Evolutionary conservation across 192 early-diverging fungal species (phyloP), one percentile per base, ranked within the genome.

Genomic region (Backusella circina): DNA sequence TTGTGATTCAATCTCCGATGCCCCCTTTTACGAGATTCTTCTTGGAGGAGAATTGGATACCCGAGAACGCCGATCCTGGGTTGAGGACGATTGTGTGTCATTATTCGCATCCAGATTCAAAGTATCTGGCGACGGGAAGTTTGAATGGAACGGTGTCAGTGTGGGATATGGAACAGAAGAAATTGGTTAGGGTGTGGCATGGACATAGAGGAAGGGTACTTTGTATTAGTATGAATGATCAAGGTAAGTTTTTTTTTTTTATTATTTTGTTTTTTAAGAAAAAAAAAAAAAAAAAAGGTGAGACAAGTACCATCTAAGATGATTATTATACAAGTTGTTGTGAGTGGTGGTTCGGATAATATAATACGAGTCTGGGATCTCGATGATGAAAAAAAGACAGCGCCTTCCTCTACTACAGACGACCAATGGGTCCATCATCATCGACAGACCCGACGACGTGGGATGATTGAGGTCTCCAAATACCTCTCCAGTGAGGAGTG

Each of bases 321-420:
- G 72, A 31, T 23, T 30, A 57, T 16, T 31, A n/a, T 1, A 9
- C 44, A 15, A 84, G 82, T 75, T 7, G 78, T 77, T n/a, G 69
- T 83, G 7, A 83, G 82, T 37, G 79, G 79, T 36, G 79, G 82
- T 16, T 79, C 83, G 47, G 84, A 87, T 73, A 82, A 79, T 41
- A 84, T 79, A 3, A 77, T 87, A 23, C 78, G 84, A 33, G 86
- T 87, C 5, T 85, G 82, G 84, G 86, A 87, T 65, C 75, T 84
- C 3, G 72, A 72, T 23, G 38, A 39, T n/a, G n/a, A 8, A 32
- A 37, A 21, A 75, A 65, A 72, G 38, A 26, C 4, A 13, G n/a
- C 5, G 54, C 0, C 54, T 26, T 5, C 23, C 3, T 18, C 18
- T 5, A n/a, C 15, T 13, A 10, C 26, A 26, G n/a, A 50, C 13